phyloP scores from a whole-genome alignment of 2,329 filamentous ascomycete genomes.

The Pyricularia pennisetigena region DNA sequence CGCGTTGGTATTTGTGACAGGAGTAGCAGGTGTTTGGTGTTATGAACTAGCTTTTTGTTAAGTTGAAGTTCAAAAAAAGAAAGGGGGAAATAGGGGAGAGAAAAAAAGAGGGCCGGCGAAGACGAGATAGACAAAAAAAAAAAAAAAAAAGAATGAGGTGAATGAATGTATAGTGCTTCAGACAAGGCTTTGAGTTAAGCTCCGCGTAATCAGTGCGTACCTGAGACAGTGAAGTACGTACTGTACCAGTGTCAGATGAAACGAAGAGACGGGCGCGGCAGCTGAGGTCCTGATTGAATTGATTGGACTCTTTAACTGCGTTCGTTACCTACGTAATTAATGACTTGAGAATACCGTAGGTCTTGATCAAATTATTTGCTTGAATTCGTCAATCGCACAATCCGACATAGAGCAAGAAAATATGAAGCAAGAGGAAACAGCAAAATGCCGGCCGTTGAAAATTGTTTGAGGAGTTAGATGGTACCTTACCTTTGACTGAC shows the following conservation, averaged over 20 bases:
- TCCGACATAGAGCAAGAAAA: not conserved
- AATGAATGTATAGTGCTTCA: not conserved
- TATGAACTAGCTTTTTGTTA: not conserved
- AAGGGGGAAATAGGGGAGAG: not conserved
- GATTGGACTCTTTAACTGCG: not conserved
- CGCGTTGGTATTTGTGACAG: not conserved
- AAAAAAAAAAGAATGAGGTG: not conserved
- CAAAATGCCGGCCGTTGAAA: not conserved
- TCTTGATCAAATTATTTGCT: not conserved
- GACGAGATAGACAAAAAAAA: no score
- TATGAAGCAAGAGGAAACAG: not conserved
- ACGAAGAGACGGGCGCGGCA: not conserved
- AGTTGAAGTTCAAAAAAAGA: no score
- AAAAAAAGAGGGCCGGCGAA: not conserved
- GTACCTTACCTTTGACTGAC: not conserved
- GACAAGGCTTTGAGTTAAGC: not conserved
- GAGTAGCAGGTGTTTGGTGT: not conserved
- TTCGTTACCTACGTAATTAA: no score
- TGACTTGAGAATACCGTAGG: no score
- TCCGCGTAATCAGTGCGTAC: not conserved
- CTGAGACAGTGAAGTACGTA: not conserved
- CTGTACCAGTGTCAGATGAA: not conserved
- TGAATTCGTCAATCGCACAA: not conserved
- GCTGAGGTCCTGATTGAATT: not conserved
- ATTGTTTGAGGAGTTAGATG: not conserved